phyloP scores from a whole-genome alignment of 371 early-diverging fungal genomes.

The Rhizopus stolonifer region DNA sequence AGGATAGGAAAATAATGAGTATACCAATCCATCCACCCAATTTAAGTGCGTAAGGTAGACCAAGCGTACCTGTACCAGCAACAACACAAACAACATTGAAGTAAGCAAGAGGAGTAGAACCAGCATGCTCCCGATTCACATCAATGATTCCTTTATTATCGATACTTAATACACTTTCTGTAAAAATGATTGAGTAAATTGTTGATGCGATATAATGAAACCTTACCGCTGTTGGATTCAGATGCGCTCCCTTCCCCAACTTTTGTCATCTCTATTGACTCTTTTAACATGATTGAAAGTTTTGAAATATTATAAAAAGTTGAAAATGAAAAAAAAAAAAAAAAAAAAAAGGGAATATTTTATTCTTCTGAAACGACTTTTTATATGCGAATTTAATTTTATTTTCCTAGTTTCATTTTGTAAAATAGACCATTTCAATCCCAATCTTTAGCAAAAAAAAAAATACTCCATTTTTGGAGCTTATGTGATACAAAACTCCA shows the following conservation, averaged over 20 bases:
- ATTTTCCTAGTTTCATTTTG: too few species aligned
- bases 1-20: constrained; percentile 68
- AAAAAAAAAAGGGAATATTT: not conserved
- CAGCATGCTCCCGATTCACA: constrained; percentile 25
- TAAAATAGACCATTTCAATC: too few species aligned
- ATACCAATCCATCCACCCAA: constrained; percentile 84
- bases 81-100: constrained; percentile 76
- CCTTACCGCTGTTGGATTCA: constrained; percentile 27
- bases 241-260: not conserved
- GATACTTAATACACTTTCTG: constrained; percentile 21
- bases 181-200: not conserved
- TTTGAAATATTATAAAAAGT: constrained; percentile 3
- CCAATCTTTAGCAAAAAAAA: too few species aligned
- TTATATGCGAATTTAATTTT: too few species aligned
- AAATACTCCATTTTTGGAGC: too few species aligned
- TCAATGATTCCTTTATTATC: constrained; percentile 21
- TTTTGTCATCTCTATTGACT: constrained; percentile 17
- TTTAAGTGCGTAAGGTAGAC: constrained; percentile 73
- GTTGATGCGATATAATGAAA: not conserved
- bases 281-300: constrained; percentile 19
- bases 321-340: not conserved
- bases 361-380: too few species aligned
- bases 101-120: constrained; percentile 50
- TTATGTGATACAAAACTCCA: too few species aligned
- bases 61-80: too few species aligned